Evolutionary conservation across 73 alveolate species (phyloP).

Genomic region (Paramecium sonneborni): DNA sequence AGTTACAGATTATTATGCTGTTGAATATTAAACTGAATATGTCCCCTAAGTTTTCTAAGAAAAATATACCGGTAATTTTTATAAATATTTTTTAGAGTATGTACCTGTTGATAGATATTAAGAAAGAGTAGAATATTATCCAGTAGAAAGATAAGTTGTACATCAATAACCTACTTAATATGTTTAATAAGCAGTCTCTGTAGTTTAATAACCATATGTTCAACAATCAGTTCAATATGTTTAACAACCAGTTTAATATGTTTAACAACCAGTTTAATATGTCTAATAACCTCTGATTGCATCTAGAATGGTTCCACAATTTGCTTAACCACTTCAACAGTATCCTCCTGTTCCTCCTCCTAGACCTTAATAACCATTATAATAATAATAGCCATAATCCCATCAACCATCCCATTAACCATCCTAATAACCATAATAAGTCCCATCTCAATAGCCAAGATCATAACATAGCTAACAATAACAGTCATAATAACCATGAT

Average conservation of each 20-base stretch:
- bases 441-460: background rate
- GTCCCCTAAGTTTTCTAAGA: constrained; percentile 66
- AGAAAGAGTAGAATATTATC: constrained; percentile 56
- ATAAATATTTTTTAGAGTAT: background rate
- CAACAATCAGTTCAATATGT: constrained; percentile 29
- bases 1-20: constrained; percentile 68
- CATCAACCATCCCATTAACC: background rate
- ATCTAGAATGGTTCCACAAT: background rate
- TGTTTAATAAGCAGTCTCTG: constrained; percentile 33
- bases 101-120: constrained; percentile 57
- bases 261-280: background rate
- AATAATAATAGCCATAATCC: background rate
- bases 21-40: constrained; percentile 65
- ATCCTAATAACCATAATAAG: background rate
- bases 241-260: background rate
- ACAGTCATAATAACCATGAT: background rate
- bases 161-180: background rate
- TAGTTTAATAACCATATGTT: constrained; percentile 30
- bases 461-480: background rate
- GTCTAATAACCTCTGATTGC: background rate
- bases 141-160: constrained; percentile 56
- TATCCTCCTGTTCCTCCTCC: background rate
- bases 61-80: constrained; percentile 47
- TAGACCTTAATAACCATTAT: background rate
- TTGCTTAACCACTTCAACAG: background rate